phyloP scores from a whole-genome alignment of 163 green algal species.

The Scenedesmus sp. region DNA sequence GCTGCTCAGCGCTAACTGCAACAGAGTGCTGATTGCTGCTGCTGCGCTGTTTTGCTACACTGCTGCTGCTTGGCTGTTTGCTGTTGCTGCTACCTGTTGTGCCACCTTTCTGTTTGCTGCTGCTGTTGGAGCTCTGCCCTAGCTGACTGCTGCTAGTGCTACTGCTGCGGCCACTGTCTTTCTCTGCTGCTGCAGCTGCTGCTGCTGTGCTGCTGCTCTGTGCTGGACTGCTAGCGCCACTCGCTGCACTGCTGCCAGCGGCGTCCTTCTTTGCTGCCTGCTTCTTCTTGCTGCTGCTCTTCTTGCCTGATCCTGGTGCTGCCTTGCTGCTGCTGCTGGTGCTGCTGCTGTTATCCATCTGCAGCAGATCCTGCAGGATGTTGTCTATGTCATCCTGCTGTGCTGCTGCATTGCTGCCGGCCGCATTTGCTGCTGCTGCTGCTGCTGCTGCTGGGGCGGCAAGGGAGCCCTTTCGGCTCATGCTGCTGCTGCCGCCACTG shows the following conservation, averaged over 20 bases:
- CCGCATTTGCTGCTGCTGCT: constrained; percentile 8
- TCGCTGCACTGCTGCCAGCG: background rate
- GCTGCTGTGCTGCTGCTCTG: background rate
- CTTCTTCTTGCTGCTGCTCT: constrained; percentile 28
- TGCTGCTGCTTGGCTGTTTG: background rate
- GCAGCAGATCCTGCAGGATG: background rate
- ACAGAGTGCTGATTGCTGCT: background rate
- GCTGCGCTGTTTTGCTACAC: background rate
- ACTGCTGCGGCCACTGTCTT: background rate
- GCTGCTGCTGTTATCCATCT: constrained; percentile 12
- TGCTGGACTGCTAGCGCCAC: background rate
- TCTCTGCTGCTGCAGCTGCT: background rate
- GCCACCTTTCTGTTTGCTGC: background rate
- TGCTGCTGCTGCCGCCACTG: background rate
- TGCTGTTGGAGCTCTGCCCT: constrained; percentile 8
- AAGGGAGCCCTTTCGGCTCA: background rate
- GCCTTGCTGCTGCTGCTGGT: constrained; percentile 12
- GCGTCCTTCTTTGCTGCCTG: background rate
- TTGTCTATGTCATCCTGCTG: constrained; percentile 13
- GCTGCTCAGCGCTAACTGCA: background rate
- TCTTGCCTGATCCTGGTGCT: background rate
- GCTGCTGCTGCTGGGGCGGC: background rate
- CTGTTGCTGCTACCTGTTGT: background rate
- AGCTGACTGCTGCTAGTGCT: background rate
- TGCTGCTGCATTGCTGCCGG: constrained; percentile 17